Evolutionary conservation across 78 protist species (phyloP).

Genomic region (Dictyostelium brefeldianum): DNA sequence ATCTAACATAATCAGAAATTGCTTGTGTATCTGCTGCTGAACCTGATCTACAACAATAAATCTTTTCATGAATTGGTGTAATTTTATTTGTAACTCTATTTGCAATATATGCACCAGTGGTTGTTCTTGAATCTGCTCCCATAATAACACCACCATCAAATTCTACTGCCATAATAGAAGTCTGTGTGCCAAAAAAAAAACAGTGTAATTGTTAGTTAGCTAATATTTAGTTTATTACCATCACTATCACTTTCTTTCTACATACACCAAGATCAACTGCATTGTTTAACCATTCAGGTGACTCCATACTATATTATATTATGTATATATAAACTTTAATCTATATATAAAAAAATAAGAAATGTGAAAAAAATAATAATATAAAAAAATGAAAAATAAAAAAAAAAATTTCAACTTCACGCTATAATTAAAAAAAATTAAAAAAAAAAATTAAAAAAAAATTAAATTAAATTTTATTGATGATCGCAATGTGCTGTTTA

Average conservation of each 20-base stretch:
- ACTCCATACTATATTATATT: conserved; percentile 55
- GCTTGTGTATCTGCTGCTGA: conserved; percentile 99
- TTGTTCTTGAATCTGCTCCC: conserved; percentile 98
- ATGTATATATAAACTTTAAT: not conserved
- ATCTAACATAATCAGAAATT: conserved; percentile 90
- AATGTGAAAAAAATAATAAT: not conserved
- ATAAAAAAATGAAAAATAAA: not conserved
- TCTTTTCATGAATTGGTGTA: conserved; percentile 91
- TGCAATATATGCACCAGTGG: conserved; percentile 95
- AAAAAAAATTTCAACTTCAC: not conserved
- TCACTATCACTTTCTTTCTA: not conserved
- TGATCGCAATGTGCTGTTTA: not conserved
- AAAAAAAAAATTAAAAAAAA: not conserved
- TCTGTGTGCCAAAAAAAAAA: conserved; percentile 41
- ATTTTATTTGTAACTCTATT: conserved; percentile 98
- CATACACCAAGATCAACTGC: conserved; percentile 79
- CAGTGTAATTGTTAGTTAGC: not conserved
- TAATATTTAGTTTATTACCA: not conserved
- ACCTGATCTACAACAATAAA: conserved; percentile 98
- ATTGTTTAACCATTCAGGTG: conserved; percentile 74
- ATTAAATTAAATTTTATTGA: not conserved
- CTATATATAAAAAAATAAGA: not conserved
- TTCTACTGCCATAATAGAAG: conserved; percentile 98
- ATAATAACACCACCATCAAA: conserved; percentile 98
- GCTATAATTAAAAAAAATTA: not conserved